These are phyloP conservation scores for Exsudoporus floridanus DNA, from an alignment of 1,284 basidiomycete species.

Conservation along the genomic window DNA sequence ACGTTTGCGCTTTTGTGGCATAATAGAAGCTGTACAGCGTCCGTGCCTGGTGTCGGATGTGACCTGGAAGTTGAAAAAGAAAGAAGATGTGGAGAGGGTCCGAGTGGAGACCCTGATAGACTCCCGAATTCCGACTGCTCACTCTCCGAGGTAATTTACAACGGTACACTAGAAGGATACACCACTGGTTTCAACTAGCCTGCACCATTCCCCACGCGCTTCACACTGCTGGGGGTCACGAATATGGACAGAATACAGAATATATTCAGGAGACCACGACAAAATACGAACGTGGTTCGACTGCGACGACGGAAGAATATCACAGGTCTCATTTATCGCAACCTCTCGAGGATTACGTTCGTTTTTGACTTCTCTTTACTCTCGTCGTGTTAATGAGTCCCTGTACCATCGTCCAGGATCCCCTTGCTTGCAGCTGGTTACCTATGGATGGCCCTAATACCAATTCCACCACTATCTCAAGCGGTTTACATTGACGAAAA, in stretches of 20 bases:
- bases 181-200: neutral
- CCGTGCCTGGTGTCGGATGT: neutral
- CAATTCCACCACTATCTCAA: slow-evolving; percentile 62
- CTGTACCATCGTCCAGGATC: slow-evolving; percentile 38
- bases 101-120: slow-evolving; percentile 17
- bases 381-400: neutral
- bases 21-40: slow-evolving; percentile 23
- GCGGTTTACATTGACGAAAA: slow-evolving; percentile 89
- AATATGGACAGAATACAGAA: slow-evolving; percentile 24
- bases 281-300: slow-evolving; percentile 16
- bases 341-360: slow-evolving; percentile 35
- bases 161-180: neutral
- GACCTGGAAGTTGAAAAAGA: slow-evolving; percentile 12
- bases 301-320: slow-evolving; percentile 32
- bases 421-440: slow-evolving; percentile 63
- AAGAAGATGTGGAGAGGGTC: slow-evolving; percentile 19
- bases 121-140: slow-evolving; percentile 29
- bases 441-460: slow-evolving; percentile 74
- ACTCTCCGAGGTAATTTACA: slow-evolving; percentile 5
- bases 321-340: slow-evolving; percentile 18
- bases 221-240: neutral
- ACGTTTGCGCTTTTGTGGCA: slow-evolving; percentile 65
- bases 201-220: neutral
- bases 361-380: slow-evolving; percentile 9
- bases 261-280: slow-evolving; percentile 17